Percentiles rank a stretch among this genome's conserved stretches.
Conservation (phyloP, 1,284 basidiomycete species). For the Fistulinella cinereoalba region DNA sequence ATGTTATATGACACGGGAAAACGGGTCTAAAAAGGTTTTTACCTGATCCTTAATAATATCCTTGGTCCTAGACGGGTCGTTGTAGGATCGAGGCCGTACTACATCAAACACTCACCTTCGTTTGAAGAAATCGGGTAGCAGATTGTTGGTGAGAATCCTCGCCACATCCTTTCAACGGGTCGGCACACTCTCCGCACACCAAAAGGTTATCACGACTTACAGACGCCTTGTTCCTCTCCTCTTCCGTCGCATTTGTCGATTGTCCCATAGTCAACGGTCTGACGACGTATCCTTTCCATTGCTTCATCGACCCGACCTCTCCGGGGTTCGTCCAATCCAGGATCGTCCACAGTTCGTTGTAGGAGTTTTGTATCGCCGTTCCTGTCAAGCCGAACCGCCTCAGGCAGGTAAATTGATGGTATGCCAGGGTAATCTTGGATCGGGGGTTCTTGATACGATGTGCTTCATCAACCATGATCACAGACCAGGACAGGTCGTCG, state of each 20-base stretch:
- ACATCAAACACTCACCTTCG: conserved; percentile 51
- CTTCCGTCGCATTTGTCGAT: conserved; percentile 58
- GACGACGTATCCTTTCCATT: conserved; percentile 69
- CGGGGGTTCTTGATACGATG: conserved; percentile 76
- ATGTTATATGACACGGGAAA: neutral
- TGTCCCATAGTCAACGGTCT: conserved; percentile 69
- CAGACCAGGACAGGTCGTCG: conserved; percentile 61
- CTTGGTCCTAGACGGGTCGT: conserved; percentile 58
- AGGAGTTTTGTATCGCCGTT: conserved; percentile 83
- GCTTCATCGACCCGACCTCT: conserved; percentile 56
- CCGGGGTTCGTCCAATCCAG: conserved; percentile 80
- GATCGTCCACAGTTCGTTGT: conserved; percentile 81
- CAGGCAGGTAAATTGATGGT: conserved; percentile 59
- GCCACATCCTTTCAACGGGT: conserved; percentile 48
- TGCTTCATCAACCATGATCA: conserved; percentile 79
- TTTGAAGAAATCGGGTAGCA: conserved; percentile 75
- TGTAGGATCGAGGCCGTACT: neutral
- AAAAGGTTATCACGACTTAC: conserved; percentile 36
- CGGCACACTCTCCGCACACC: neutral
- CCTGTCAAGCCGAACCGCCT: conserved; percentile 79
- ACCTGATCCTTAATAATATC: conserved; percentile 74
- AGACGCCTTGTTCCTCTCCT: conserved; percentile 56
- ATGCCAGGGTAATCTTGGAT: conserved; percentile 60
- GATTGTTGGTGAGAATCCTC: conserved; percentile 54
- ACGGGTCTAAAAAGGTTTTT: neutral